Percentiles rank a stretch among this genome's conserved stretches.
phyloP scores from a whole-genome alignment of 805 yeast genomes.

The Cyberlindnera americana region DNA sequence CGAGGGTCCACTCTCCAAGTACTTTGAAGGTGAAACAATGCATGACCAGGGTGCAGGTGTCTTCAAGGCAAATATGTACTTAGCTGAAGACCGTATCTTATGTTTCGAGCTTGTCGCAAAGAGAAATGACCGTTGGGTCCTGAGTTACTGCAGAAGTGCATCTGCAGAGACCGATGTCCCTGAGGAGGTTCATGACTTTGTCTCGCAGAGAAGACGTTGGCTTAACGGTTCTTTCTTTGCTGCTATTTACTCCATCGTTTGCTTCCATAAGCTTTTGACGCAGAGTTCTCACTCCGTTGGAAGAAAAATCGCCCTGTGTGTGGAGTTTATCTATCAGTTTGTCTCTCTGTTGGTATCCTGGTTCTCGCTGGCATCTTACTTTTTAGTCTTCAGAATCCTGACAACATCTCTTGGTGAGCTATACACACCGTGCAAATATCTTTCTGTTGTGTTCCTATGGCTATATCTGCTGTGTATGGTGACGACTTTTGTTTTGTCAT shows the following conservation, averaged over 20 bases:
- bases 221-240: constrained; percentile 96
- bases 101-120: constrained; percentile 97
- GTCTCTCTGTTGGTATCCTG: constrained; percentile 77
- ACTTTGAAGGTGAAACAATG: constrained; percentile 87
- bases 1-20: constrained; percentile 80
- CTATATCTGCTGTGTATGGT: constrained; percentile 75
- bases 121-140: constrained; percentile 63
- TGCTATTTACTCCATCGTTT: constrained; percentile 79
- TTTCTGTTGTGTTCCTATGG: constrained; percentile 82
- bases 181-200: constrained; percentile 77
- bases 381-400: constrained; percentile 83
- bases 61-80: constrained; percentile 92
- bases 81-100: constrained; percentile 93
- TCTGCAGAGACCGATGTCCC: constrained; percentile 96
- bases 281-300: constrained; percentile 62
- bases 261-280: constrained; percentile 71
- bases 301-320: constrained; percentile 66
- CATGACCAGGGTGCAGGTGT: constrained; percentile 67
- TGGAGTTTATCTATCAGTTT: constrained; percentile 79
- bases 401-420: constrained; percentile 72
- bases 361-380: constrained; percentile 90
- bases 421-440: constrained; percentile 69
- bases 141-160: constrained; percentile 83
- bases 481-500: constrained; percentile 81
- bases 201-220: constrained; percentile 94